Base-by-base conservation (phyloP, 257 asterid species). In the Lavandula angustifolia region DNA sequence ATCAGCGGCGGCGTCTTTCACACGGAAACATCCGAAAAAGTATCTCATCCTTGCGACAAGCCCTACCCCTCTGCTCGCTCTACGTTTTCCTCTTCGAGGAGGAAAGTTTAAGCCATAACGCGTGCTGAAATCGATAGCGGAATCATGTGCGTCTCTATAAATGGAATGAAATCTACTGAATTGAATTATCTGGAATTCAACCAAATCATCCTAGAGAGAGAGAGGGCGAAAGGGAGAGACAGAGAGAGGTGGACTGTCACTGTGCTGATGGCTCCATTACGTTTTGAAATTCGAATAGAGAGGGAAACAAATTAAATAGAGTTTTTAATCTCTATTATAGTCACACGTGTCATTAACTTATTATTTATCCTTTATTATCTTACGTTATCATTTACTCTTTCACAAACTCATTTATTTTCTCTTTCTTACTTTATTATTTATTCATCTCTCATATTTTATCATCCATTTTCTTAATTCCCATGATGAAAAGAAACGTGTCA, bases 241-340 rank as follows among this genome's bases (percentile, higher is more conserved):
- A 69, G 68, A 64, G 44, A 40, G 62, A 70, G 75, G 73, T 62
- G 72, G 58, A 42, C 70, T 64, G 83, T 75, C 77, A 48, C 79
- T 72, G 75, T 66, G 76, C 40, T 48, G 83, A 74, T 71, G 76
- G 78, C 79, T 75, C 86, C 76, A 54, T 75, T 70, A 63, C 78
- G 78, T 85, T 85, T 85, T 76, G 85, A 85, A 82, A 76, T 82
- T 82, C 78, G 85, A 85, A 82, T 72, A 53, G 54, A 75, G 85
- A 70, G 84, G 88, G 88, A 76, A 78, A 51, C 57, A 27, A 55
- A 67, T 27, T 66, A 54, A 60, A 66, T 60, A 34, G 68, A 17
- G 22, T 22, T 51, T 66, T 58, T 59, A 40, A 14, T 27, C 12
- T 34, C 46, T 49, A 3, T 11, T 40, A 17, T 58, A 13, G 4